These are phyloP conservation scores for Xerocomellus chrysenteron DNA, from an alignment of 768 basidiomycete species.

Conservation along the genomic window DNA sequence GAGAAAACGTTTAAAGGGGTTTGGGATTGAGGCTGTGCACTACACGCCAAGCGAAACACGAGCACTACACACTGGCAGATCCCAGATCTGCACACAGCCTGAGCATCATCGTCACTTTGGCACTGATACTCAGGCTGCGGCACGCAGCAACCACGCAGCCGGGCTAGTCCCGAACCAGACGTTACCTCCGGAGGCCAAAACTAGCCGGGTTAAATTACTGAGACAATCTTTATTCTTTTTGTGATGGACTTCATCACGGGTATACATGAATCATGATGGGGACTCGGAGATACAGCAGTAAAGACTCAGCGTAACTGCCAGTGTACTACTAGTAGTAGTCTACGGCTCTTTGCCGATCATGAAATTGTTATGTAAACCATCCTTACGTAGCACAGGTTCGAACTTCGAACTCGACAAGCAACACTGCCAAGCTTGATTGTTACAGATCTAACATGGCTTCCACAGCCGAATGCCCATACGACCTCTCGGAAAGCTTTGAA, in stretches of 20 bases:
- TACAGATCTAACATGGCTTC: constrained; percentile 16
- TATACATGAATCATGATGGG: too few species aligned
- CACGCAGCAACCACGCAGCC: not conserved
- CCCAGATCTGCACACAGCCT: not conserved
- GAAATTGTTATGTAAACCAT: too few species aligned
- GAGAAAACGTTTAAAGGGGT: not conserved
- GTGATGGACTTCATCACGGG: too few species aligned
- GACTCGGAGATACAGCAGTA: too few species aligned
- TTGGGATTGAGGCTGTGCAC: not conserved
- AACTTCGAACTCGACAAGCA: not conserved
- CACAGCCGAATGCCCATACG: constrained; percentile 8
- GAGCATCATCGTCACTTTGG: too few species aligned
- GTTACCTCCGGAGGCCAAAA: too few species aligned
- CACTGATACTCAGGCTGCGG: not conserved
- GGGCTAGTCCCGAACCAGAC: too few species aligned
- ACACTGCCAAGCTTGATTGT: not conserved
- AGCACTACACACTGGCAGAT: not conserved
- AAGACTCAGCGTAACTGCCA: too few species aligned
- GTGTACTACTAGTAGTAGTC: too few species aligned
- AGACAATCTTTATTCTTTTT: too few species aligned
- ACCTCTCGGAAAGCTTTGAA: constrained; percentile 35
- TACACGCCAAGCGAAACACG: not conserved
- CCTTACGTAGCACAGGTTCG: not conserved
- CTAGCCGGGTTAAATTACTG: too few species aligned
- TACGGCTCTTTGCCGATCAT: too few species aligned